Conservation (phyloP, 78 protist genomes). For the Tieghemostelium lacteum region DNA sequence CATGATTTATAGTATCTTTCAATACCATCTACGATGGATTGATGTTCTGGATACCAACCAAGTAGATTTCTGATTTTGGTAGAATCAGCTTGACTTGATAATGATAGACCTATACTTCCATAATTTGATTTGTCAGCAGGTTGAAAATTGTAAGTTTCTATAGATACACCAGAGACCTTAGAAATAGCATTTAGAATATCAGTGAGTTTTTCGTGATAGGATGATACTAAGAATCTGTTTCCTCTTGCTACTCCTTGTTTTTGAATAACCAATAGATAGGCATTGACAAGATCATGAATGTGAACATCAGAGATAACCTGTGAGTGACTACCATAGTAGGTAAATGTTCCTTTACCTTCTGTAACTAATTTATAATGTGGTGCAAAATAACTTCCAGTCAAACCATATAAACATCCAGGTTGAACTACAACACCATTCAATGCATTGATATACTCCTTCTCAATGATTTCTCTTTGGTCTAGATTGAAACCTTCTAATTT, state of each 20-base stretch:
- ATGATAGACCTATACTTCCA: background rate
- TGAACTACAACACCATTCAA: background rate
- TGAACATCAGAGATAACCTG: background rate
- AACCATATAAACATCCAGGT: slow-evolving; percentile 5
- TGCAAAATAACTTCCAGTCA: background rate
- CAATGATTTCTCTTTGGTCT: slow-evolving; percentile 1
- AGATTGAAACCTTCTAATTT: too few species aligned
- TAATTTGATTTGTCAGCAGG: background rate
- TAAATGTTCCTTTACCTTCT: background rate
- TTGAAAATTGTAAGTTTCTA: too few species aligned
- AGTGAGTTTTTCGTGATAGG: background rate
- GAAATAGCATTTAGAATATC: background rate
- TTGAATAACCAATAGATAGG: background rate
- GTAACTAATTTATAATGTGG: background rate
- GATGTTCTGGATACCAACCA: background rate
- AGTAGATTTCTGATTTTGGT: background rate
- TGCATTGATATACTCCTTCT: background rate
- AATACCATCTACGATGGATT: background rate
- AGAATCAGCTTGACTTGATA: background rate
- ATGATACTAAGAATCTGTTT: background rate
- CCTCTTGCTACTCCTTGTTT: background rate
- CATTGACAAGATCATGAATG: background rate
- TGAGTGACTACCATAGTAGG: background rate
- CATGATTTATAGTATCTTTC: background rate
- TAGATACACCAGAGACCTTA: background rate